A percentile compares a stretch with the other conserved stretches of the same genome.
These are phyloP conservation scores for Stephanodiscus minutulus DNA, from an alignment of 108 stramenopile species.

Conservation along the genomic window DNA sequence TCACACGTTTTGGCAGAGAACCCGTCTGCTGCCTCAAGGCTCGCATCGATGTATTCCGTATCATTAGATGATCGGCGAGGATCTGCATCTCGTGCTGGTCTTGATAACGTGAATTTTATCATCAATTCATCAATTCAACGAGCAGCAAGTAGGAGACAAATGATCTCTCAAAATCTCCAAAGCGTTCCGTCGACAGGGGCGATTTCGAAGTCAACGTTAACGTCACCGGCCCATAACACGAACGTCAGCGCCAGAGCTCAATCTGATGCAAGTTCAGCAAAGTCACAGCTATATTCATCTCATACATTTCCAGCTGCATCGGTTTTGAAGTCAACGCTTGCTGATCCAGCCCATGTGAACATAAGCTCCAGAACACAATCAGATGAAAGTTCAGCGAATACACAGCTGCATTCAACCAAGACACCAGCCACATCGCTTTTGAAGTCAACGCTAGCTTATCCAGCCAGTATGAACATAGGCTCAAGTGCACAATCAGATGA, in stretches of 20 bases:
- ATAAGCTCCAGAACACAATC: neutral
- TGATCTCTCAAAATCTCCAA: neutral
- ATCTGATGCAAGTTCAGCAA: neutral
- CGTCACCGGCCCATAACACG: neutral
- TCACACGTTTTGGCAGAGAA: constrained; percentile 13
- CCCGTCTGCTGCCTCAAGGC: constrained; percentile 1
- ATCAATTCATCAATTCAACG: constrained; percentile 8
- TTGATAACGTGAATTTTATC: constrained; percentile 5
- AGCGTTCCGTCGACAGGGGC: neutral
- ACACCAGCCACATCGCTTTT: neutral
- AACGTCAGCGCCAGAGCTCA: neutral
- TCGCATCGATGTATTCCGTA: constrained; percentile 1
- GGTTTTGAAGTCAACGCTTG: no score
- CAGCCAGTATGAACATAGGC: neutral
- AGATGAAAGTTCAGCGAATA: neutral
- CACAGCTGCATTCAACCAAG: neutral
- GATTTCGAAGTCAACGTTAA: neutral
- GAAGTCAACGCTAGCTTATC: neutral
- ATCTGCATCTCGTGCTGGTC: neutral
- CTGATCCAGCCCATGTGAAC: no score
- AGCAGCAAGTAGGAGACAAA: constrained; percentile 13
- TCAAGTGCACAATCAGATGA: constrained; percentile 9
- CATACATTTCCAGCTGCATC: neutral
- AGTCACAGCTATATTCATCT: neutral
- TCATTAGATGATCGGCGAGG: constrained; percentile 6